Conservation (phyloP, 75 land plant species). For the Sequoiadendron giganteum region DNA sequence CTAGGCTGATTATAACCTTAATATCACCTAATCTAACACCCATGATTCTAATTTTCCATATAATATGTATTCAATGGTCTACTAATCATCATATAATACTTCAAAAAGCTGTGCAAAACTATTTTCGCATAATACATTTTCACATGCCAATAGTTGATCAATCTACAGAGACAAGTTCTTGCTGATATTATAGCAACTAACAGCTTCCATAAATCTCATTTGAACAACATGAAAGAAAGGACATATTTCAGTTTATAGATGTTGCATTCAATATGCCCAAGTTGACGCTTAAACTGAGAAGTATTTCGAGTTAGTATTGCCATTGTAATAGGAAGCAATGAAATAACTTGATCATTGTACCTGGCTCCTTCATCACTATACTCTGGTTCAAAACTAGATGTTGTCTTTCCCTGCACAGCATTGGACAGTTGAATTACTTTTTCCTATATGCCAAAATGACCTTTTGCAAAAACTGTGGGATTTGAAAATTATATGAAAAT, state of each 20-base stretch:
- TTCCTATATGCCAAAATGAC: not conserved
- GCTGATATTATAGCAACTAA: not conserved
- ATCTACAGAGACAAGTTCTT: not conserved
- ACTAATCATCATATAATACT: not conserved
- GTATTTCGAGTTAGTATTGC: not conserved
- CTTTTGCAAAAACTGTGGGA: not conserved
- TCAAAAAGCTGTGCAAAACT: not conserved
- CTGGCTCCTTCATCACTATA: constrained; percentile 78
- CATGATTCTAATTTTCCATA: not conserved
- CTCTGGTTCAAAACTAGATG: constrained; percentile 52
- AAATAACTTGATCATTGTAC: constrained; percentile 28
- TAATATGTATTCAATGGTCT: not conserved
- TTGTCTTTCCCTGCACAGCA: constrained; percentile 64
- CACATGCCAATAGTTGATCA: not conserved
- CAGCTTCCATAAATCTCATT: not conserved
- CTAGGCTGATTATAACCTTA: not conserved
- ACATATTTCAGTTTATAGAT: not conserved
- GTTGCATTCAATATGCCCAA: not conserved
- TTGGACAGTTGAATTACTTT: not conserved
- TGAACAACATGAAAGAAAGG: not conserved
- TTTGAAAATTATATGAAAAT: not conserved
- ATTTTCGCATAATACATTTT: not conserved
- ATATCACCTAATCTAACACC: not conserved
- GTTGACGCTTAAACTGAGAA: not conserved
- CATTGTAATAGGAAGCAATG: not conserved